Conservation (phyloP, 257 asterid genomes). For the Phtheirospermum japonicum region DNA sequence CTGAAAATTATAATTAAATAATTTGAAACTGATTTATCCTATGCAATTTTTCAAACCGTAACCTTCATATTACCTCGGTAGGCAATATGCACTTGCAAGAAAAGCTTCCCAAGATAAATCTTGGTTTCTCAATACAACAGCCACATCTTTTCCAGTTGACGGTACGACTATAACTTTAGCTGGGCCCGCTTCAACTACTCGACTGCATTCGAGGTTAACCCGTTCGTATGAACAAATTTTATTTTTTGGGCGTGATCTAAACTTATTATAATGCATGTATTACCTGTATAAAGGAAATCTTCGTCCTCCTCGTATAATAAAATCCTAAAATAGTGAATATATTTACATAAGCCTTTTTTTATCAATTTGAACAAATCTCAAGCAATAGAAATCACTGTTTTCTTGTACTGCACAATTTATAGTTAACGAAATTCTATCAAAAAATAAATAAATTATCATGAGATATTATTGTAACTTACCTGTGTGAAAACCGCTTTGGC, state of each 20-base stretch:
- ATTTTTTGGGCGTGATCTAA: too few species aligned
- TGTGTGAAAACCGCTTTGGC: constrained; percentile 86
- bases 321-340: constrained; percentile 79
- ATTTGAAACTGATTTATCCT: constrained; percentile 16
- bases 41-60: neutral
- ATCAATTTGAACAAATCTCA: constrained; percentile 29
- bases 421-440: too few species aligned
- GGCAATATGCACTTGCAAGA: constrained; percentile 47
- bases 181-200: constrained; percentile 77
- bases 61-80: constrained; percentile 46
- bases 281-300: constrained; percentile 91
- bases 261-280: neutral
- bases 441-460: too few species aligned
- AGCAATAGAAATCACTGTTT: too few species aligned
- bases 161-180: constrained; percentile 67
- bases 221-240: too few species aligned
- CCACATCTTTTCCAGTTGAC: constrained; percentile 61
- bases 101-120: constrained; percentile 71
- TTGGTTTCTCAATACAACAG: constrained; percentile 57
- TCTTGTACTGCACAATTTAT: too few species aligned
- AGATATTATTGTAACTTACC: constrained; percentile 37
- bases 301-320: constrained; percentile 78
- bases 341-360: too few species aligned
- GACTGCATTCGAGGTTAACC: constrained; percentile 42
- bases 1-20: constrained; percentile 4